phyloP scores from a whole-genome alignment of 805 yeast genomes.

The Myxozyma vanderwaltii region DNA sequence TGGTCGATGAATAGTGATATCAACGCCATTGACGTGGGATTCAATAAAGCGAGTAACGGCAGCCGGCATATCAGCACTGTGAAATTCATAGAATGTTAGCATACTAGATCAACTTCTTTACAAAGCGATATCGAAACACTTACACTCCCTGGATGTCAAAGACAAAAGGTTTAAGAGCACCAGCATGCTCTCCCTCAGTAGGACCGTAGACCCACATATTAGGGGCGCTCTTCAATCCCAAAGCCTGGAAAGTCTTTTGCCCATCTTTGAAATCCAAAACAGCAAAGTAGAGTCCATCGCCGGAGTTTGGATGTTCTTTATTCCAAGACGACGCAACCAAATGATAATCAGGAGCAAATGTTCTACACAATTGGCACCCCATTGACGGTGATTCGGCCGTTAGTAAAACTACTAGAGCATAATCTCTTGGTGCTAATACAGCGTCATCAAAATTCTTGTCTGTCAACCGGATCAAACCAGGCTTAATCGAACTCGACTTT shows the following conservation, averaged over 20 bases:
- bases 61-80: constrained; percentile 21
- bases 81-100: background rate
- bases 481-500: constrained; percentile 16
- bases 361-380: constrained; percentile 74
- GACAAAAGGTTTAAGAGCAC: constrained; percentile 38
- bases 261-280: constrained; percentile 69
- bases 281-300: constrained; percentile 66
- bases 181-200: constrained; percentile 44
- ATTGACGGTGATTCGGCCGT: constrained; percentile 75
- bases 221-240: constrained; percentile 73
- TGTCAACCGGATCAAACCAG: constrained; percentile 52
- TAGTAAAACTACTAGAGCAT: constrained; percentile 62
- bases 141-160: constrained; percentile 27
- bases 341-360: constrained; percentile 66
- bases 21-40: constrained; percentile 11
- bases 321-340: constrained; percentile 65
- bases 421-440: constrained; percentile 67
- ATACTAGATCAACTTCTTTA: too few relatives aligned
- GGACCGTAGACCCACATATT: constrained; percentile 66
- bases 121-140: too few relatives aligned
- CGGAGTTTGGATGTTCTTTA: constrained; percentile 54
- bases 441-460: constrained; percentile 61
- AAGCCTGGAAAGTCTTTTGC: constrained; percentile 53
- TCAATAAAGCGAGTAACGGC: constrained; percentile 23
- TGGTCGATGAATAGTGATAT: constrained; percentile 41